Base-by-base conservation (phyloP, 2,329 filamentous ascomycete genomes). In the Aspergillus pseudonomiae region DNA sequence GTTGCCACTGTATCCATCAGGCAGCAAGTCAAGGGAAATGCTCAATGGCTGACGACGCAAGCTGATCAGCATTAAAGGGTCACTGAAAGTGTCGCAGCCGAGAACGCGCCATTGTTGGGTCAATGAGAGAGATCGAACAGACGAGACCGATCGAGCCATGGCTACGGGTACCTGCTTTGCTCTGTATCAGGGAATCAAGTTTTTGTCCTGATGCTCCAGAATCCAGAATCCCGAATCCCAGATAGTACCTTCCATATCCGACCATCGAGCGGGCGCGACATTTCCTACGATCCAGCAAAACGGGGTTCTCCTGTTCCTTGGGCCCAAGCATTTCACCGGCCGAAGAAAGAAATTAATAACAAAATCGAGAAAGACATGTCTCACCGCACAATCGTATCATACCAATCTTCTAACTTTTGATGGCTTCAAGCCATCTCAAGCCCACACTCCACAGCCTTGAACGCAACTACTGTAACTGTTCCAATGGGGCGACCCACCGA, bases 1-100 rank as follows among this genome's bases (percentile, higher is more conserved):
- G 10, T 55, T 55, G 52, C 52, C 52, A 55, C 52, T 39, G 30
- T 55, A 54, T 54, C 30, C 28, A 19, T 36, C 30, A 54, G 52
- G 52, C 30, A 54, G 12, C 30, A 54, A 34, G 32, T 54, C 52
- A 54, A 54, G 32, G 7, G 28, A 6, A 19, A 34, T 36, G 16
- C 32, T 36, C 28, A 19, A 53, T 32, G 30, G n/a, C 19, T 24
- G 32, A 36, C 19, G 43, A 54, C 30, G 52, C 52, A 21, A 54
- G 48, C 21, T 34, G n/a, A 54, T 54, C 30, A 30, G 50, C 6
- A 45, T 46, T 54, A n/a, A 34, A 54, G 52, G 52, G 52, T 54
- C 52, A 36, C 30, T 19, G 52, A 14, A 36, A 21, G 28, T 36
- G 52, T 54, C 52, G 30, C 52, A 54, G 52, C 28, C 30, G 14